Evolutionary conservation across 441 rosid species (phyloP), one percentile per base, ranked within the genome.

Genomic region (Croton laevigatus): DNA sequence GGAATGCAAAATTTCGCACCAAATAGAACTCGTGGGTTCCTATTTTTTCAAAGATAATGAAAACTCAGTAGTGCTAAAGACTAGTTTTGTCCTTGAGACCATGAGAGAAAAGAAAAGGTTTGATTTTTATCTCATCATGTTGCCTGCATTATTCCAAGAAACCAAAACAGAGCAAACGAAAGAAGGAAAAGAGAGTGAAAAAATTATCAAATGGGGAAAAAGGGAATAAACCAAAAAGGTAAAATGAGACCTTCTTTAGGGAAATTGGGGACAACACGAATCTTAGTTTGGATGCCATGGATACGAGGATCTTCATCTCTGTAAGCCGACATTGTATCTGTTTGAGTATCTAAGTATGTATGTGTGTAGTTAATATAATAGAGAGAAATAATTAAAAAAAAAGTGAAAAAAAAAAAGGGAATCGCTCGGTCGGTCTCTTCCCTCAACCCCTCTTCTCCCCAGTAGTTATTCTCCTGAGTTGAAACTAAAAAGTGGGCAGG

Each of bases 191-290:
- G 53, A 49, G 17, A 48, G 16, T 48, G 52, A 48, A n/a, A 48
- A 14, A 17, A 49, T 5, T 6, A 49, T 16, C 53, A 49, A 40
- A 9, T 63, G 3, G 48, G 53, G 42, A 54, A 36, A 45, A 58
- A 66, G 68, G 32, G 40, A 48, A 49, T 37, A 36, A 59, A 37
- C 36, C 46, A 64, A 23, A 23, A 62, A 10, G 20, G 40, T 6
- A 45, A 48, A 32, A 53, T n/a, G 49, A 42, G 68, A 95, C 99
- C 99, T 89, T 87, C 81, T 81, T 93, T 89, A 17, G 98, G 99
- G 54, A 95, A 95, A 80, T 93, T 55, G 71, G 99, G 99, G 77
- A 95, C 95, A 66, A 95, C 98, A 40, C 98, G 97, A 83, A 95
- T 95, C 95, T 81, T 86, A 71, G 88, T 78, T 82, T 91, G 84